phyloP scores from a whole-genome alignment of 345 rosid species.

The Triadica sebifera region DNA sequence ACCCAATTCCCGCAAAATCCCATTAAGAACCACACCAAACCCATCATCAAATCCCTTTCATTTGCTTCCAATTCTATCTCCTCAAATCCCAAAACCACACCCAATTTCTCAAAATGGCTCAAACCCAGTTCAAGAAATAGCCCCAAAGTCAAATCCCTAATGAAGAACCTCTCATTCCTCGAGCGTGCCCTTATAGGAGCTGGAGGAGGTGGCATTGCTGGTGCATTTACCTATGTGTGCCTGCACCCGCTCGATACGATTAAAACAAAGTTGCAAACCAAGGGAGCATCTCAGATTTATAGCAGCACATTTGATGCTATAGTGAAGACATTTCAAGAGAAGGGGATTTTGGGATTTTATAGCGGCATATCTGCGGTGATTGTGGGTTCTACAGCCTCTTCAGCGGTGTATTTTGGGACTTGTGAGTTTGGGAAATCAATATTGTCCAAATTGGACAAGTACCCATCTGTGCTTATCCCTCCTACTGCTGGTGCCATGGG shows the following conservation, averaged over 20 bases:
- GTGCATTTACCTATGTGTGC: constrained; percentile 87
- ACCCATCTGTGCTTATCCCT: constrained; percentile 75
- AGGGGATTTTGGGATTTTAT: constrained; percentile 82
- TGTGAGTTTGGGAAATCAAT: constrained; percentile 93
- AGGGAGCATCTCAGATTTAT: constrained; percentile 75
- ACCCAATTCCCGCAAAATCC: neutral
- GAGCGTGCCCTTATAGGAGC: constrained; percentile 89
- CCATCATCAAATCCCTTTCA: constrained; percentile 16
- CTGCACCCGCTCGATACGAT: constrained; percentile 82
- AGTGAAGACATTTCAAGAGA: constrained; percentile 65
- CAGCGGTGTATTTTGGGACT: constrained; percentile 88
- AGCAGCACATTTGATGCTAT: constrained; percentile 63
- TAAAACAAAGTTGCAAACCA: constrained; percentile 89
- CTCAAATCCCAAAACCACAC: constrained; percentile 20
- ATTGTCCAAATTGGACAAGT: constrained; percentile 53
- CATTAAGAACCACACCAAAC: neutral
- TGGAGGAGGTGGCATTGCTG: constrained; percentile 82
- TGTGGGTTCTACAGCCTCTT: constrained; percentile 84
- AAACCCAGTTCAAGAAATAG: constrained; percentile 47
- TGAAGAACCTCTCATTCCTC: constrained; percentile 64
- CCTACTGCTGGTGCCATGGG: constrained; percentile 99
- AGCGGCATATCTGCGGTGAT: constrained; percentile 90
- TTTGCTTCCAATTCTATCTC: constrained; percentile 52
- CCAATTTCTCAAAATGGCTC: constrained; percentile 41
- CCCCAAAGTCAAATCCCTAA: constrained; percentile 44